Percentiles rank a stretch among this genome's conserved stretches.
Conservation (phyloP, 306 rosid species). For the Quercus suber region DNA sequence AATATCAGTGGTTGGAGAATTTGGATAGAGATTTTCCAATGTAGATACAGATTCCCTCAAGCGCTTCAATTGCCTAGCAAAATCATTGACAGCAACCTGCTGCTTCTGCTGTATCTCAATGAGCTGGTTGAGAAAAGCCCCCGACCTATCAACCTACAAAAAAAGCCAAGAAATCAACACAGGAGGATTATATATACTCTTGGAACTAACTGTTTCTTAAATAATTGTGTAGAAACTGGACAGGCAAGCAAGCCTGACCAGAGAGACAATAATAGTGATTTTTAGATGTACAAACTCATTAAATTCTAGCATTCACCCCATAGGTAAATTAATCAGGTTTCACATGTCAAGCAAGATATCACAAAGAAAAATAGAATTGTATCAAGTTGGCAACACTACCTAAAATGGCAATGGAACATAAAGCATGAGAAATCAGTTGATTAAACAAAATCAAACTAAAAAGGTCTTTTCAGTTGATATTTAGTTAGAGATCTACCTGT, state of each 20-base stretch:
- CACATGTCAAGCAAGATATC: not conserved
- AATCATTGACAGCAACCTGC: constrained; percentile 51
- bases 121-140: constrained; percentile 70
- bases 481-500: constrained; percentile 49
- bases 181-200: not conserved
- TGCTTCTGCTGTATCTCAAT: constrained; percentile 68
- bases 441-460: not conserved
- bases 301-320: not conserved
- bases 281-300: not conserved
- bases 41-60: constrained; percentile 51
- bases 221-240: not conserved
- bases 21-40: constrained; percentile 50
- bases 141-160: constrained; percentile 60
- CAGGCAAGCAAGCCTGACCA: not conserved
- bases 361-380: not conserved
- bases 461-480: not conserved
- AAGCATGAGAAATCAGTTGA: not conserved
- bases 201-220: not conserved
- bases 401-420: not conserved
- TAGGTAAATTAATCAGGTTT: constrained; percentile 1
- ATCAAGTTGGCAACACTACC: not conserved
- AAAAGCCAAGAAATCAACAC: constrained; percentile 16
- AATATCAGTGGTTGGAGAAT: constrained; percentile 32
- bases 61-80: constrained; percentile 55
- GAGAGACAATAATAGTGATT: not conserved